Conservation (phyloP, 495 filamentous ascomycete genomes). For the Chaetomium fimeti region DNA sequence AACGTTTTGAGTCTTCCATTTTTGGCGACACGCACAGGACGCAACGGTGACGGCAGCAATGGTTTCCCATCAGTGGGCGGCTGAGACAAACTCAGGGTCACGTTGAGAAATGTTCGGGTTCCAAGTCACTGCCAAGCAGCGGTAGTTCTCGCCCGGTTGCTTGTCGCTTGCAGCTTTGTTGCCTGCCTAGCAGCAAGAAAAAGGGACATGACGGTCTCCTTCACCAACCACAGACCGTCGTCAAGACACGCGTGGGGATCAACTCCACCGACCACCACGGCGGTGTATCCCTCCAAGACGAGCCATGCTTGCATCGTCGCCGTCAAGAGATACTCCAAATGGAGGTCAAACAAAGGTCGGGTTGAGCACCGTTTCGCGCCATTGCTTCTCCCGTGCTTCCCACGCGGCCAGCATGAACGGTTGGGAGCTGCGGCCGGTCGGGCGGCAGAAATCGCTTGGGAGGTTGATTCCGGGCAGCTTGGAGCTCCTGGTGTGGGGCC, state of each 20-base stretch:
- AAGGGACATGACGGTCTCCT: not conserved
- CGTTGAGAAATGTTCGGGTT: not conserved
- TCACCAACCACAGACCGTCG: conserved; percentile 19
- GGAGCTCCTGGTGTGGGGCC: not conserved
- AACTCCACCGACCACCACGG: not conserved
- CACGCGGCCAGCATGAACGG: not conserved
- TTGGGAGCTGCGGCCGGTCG: not conserved
- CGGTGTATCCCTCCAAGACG: conserved; percentile 11
- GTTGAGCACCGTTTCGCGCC: not conserved
- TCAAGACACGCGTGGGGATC: conserved; percentile 16
- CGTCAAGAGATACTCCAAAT: too few relatives aligned
- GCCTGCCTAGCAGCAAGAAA: conserved; percentile 8
- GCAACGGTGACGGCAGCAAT: not conserved
- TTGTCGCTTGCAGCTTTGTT: conserved; percentile 8
- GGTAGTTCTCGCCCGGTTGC: conserved; percentile 8
- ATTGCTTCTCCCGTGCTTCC: not conserved
- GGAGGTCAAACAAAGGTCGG: not conserved
- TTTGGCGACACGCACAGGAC: not conserved
- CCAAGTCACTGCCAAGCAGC: conserved; percentile 11
- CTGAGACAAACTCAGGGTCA: conserved; percentile 5
- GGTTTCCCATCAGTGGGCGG: not conserved
- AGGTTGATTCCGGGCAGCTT: not conserved
- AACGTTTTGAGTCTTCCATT: not conserved
- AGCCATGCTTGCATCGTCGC: not conserved
- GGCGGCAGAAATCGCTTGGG: not conserved